Conservation (phyloP, 208 protist species). For the Acanthamoeba castellanii region DNA sequence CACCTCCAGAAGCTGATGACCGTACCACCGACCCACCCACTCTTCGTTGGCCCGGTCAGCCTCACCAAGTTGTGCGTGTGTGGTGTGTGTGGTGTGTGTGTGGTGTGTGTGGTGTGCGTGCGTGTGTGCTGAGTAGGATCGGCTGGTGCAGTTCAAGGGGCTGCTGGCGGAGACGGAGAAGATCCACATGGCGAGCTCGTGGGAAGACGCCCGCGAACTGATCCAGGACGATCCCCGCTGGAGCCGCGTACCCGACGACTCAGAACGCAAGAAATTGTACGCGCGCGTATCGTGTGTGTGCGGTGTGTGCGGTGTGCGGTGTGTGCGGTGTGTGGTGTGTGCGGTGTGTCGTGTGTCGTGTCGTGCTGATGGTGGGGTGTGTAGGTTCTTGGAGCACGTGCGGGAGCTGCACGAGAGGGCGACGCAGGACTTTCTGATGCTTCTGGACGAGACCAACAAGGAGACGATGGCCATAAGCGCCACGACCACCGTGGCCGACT, state of each 20-base stretch:
- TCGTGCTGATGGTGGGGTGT: neutral
- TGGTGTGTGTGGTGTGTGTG: neutral
- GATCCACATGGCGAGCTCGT: neutral
- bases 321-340: neutral
- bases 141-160: neutral
- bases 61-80: no score
- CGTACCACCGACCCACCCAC: neutral
- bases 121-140: neutral
- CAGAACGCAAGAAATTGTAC: neutral
- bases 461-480: constrained; percentile 6
- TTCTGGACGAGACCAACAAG: neutral
- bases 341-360: neutral
- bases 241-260: neutral
- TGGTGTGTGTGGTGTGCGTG: no score
- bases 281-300: neutral
- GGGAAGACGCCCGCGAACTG: neutral
- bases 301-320: no score
- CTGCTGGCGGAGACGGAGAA: constrained; percentile 1
- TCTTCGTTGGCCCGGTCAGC: neutral
- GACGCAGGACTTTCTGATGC: neutral
- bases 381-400: neutral
- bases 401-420: neutral
- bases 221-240: neutral
- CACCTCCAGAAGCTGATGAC: neutral
- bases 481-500: constrained; percentile 16